Conservation (phyloP, 1,284 basidiomycete genomes). For the Fomitopsis palustris region DNA sequence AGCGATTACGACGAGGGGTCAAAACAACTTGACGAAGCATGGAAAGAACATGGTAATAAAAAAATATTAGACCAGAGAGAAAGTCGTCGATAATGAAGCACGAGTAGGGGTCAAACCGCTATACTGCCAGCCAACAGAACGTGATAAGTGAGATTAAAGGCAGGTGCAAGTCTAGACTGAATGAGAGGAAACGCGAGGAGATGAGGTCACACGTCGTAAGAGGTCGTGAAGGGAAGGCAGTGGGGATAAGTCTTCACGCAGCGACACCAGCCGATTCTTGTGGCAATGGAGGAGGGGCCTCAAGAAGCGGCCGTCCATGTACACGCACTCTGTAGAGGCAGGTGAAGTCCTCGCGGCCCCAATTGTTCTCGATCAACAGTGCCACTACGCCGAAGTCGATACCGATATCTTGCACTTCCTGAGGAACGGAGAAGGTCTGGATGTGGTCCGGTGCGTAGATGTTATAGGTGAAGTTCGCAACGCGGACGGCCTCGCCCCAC, state of each 20-base stretch:
- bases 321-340: constrained; percentile 89
- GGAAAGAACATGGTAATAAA: neutral
- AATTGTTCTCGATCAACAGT: constrained; percentile 79
- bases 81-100: neutral
- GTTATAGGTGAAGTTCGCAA: constrained; percentile 83
- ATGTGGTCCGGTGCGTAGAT: constrained; percentile 62
- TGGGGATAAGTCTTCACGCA: neutral
- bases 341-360: constrained; percentile 81
- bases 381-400: constrained; percentile 83
- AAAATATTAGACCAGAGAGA: neutral
- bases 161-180: neutral
- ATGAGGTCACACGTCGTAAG: neutral
- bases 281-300: constrained; percentile 25
- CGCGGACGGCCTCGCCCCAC: constrained; percentile 59
- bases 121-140: constrained; percentile 5
- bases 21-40: neutral
- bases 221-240: neutral
- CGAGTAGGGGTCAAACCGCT: neutral
- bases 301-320: constrained; percentile 47
- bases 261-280: constrained; percentile 15
- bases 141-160: constrained; percentile 8
- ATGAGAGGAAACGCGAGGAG: neutral
- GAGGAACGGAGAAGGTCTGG: constrained; percentile 82
- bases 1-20: neutral
- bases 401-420: constrained; percentile 62